Conservation (phyloP, 495 filamentous ascomycete species). For the Aspergillus egyptiacus region DNA sequence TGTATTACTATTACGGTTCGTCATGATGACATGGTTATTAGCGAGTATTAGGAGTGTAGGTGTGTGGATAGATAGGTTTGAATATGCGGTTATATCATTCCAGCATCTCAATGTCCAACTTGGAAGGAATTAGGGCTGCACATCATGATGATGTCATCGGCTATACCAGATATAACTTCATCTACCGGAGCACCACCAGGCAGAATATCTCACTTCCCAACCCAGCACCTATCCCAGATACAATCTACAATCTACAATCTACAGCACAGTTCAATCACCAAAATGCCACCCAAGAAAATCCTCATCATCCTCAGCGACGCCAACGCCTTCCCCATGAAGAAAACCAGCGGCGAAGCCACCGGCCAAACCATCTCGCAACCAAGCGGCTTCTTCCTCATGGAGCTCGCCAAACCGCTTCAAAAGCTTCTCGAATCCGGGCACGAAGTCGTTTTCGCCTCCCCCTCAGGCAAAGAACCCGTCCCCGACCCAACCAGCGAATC, state of each 20-base stretch:
- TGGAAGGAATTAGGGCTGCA: not conserved
- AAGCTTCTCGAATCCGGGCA: constrained; percentile 33
- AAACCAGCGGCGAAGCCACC: constrained; percentile 19
- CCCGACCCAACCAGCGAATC: constrained; percentile 35
- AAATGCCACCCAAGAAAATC: constrained; percentile 28
- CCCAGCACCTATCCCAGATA: not conserved
- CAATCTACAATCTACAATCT: no score
- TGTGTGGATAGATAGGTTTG: not conserved
- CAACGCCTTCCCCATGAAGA: constrained; percentile 31
- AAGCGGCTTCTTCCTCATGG: constrained; percentile 41
- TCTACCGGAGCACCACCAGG: not conserved
- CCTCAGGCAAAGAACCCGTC: constrained; percentile 27
- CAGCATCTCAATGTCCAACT: no score
- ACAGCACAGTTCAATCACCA: no score
- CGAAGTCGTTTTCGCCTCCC: constrained; percentile 35
- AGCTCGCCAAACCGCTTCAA: constrained; percentile 37
- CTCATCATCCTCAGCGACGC: constrained; percentile 40
- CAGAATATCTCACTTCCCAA: no score
- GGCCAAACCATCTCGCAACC: constrained; percentile 30
- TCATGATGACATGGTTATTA: not conserved
- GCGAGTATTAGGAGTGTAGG: not conserved
- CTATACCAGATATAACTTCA: not conserved
- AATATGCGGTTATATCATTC: not conserved
- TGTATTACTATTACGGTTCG: no score
- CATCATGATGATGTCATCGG: constrained; percentile 9